These are phyloP conservation scores for Xylaria sp. DNA, from an alignment of 2,329 filamentous ascomycete genomes.

Conservation along the genomic window DNA sequence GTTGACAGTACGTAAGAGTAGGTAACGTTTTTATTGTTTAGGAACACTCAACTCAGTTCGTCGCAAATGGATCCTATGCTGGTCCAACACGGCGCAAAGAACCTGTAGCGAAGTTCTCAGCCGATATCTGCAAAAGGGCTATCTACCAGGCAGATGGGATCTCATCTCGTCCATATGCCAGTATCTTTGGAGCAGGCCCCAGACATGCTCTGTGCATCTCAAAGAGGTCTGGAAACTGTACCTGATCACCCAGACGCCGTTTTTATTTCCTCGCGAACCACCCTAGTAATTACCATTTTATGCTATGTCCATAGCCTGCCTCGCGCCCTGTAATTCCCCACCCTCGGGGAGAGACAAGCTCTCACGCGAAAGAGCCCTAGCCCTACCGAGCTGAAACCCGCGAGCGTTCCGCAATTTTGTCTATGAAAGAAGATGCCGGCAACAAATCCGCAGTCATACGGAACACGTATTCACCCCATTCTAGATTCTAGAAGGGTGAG, in stretches of 20 bases:
- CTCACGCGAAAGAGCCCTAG: slow-evolving; percentile 43
- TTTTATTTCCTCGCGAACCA: slow-evolving; percentile 47
- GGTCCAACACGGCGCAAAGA: slow-evolving; percentile 52
- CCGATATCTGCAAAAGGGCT: slow-evolving; percentile 50
- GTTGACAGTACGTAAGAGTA: background rate
- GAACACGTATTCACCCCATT: slow-evolving; percentile 48
- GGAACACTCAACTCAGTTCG: slow-evolving; percentile 58
- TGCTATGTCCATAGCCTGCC: slow-evolving; percentile 51
- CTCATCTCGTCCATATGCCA: slow-evolving; percentile 49
- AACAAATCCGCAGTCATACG: slow-evolving; percentile 50
- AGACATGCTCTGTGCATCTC: slow-evolving; percentile 45
- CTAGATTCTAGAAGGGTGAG: slow-evolving; percentile 52
- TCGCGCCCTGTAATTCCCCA: slow-evolving; percentile 41
- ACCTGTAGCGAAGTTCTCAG: slow-evolving; percentile 52
- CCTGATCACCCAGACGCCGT: slow-evolving; percentile 51
- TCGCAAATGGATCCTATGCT: slow-evolving; percentile 52
- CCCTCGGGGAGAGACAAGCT: slow-evolving; percentile 42
- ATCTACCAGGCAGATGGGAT: slow-evolving; percentile 49
- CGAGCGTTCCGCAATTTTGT: slow-evolving; percentile 74
- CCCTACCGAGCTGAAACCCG: slow-evolving; percentile 61
- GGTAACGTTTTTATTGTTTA: slow-evolving; percentile 53
- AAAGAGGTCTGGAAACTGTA: slow-evolving; percentile 47
- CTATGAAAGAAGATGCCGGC: slow-evolving; percentile 60
- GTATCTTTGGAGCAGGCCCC: slow-evolving; percentile 47
- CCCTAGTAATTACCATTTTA: slow-evolving; percentile 51